phyloP scores from a whole-genome alignment of 495 filamentous ascomycete genomes.

The Neurospora sp. region DNA sequence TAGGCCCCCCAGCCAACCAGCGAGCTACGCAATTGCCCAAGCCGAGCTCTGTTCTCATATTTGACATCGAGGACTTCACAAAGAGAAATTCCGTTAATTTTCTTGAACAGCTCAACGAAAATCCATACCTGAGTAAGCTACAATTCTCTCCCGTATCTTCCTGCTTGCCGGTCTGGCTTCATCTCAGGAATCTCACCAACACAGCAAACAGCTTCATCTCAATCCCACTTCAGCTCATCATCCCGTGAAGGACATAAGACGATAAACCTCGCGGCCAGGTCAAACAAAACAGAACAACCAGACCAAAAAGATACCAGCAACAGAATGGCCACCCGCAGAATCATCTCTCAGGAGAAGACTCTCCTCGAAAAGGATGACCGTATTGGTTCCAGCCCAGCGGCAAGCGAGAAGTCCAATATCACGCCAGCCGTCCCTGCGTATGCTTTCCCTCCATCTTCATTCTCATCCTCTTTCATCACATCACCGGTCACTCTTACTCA shows the following conservation, averaged over 20 bases:
- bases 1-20: background rate
- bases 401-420: constrained; percentile 37
- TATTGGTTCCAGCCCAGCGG: constrained; percentile 22
- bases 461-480: background rate
- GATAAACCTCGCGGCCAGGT: background rate
- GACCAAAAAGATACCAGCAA: constrained; percentile 3
- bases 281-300: background rate
- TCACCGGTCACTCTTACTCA: background rate
- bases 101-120: background rate
- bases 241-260: background rate
- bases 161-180: background rate
- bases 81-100: background rate
- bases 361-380: constrained; percentile 44
- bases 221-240: background rate
- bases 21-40: background rate
- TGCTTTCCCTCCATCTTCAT: constrained; percentile 18
- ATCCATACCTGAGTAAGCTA: too few species aligned
- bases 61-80: background rate
- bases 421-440: constrained; percentile 67
- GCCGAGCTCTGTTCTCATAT: background rate
- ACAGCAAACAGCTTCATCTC: background rate
- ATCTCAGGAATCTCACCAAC: background rate
- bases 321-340: constrained; percentile 51
- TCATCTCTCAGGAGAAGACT: constrained; percentile 42
- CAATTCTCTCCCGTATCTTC: background rate